A percentile compares a stretch with the other conserved stretches of the same genome.
phyloP scores from a whole-genome alignment of 176 grass and related monocot genomes.

The Zea mays region DNA sequence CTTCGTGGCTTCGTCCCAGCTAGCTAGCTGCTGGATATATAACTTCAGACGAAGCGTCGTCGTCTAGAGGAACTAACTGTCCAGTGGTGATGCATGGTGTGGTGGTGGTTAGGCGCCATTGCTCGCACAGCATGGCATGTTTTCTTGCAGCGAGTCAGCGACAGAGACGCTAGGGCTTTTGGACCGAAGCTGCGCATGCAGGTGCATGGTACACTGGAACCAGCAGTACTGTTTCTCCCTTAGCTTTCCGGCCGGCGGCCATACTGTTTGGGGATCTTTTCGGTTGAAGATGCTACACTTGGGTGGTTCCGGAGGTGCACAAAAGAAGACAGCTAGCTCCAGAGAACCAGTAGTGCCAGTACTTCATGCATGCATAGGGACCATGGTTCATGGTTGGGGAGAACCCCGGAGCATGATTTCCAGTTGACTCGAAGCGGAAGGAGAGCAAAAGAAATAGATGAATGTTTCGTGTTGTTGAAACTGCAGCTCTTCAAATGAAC shows the following conservation, averaged over 20 bases:
- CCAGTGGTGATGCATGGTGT: too few species aligned
- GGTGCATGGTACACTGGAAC: background rate
- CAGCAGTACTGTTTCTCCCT: background rate
- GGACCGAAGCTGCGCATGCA: background rate
- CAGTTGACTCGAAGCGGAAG: background rate
- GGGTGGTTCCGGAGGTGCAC: slow-evolving; percentile 17
- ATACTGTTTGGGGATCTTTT: slow-evolving; percentile 5
- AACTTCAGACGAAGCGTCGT: background rate
- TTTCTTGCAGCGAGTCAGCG: too few species aligned
- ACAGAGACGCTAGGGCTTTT: too few species aligned
- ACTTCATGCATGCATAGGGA: background rate
- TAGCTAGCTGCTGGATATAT: background rate
- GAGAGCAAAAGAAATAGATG: background rate
- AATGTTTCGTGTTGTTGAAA: too few species aligned
- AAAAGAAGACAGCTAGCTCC: background rate
- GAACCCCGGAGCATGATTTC: background rate
- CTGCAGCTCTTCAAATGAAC: too few species aligned
- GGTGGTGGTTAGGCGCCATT: too few species aligned
- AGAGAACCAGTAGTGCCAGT: background rate
- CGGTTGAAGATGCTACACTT: background rate
- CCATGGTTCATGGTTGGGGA: slow-evolving; percentile 24
- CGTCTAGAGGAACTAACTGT: too few species aligned
- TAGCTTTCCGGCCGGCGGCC: background rate
- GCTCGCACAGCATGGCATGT: too few species aligned
- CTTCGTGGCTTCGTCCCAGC: too few species aligned